phyloP scores from a whole-genome alignment of 768 basidiomycete species.

The Coprinellus aureogranulatus region DNA sequence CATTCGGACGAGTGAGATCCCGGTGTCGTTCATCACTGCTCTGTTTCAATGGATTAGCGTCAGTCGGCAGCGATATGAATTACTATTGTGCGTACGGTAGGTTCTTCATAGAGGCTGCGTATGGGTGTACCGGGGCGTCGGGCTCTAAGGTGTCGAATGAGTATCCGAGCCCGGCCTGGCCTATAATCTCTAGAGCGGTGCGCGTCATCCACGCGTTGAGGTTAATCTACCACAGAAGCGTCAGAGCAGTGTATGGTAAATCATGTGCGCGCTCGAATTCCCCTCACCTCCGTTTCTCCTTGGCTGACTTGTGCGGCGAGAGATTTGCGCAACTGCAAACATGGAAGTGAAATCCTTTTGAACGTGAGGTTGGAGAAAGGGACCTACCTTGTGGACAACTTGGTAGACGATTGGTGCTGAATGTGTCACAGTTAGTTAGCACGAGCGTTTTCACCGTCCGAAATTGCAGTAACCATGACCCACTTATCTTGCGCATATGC shows the following conservation, averaged over 20 bases:
- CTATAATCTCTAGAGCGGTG: not conserved
- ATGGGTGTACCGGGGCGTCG: too few relatives aligned
- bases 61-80: not conserved
- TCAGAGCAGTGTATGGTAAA: too few relatives aligned
- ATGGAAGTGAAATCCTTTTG: too few relatives aligned
- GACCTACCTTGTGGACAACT: not conserved
- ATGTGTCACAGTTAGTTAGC: not conserved
- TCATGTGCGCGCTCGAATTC: too few relatives aligned
- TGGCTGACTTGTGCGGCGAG: not conserved
- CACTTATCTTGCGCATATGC: conserved; percentile 36
- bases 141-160: not conserved
- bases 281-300: not conserved
- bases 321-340: not conserved
- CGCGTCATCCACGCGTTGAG: not conserved
- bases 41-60: not conserved
- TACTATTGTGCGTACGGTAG: not conserved
- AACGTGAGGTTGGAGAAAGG: not conserved
- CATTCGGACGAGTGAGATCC: not conserved
- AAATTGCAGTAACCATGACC: too few relatives aligned
- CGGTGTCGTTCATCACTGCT: not conserved
- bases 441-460: not conserved
- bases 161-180: not conserved
- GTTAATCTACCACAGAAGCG: not conserved
- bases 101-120: not conserved
- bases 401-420: not conserved